These are phyloP conservation scores for Glaciozyma antarctica DNA, from an alignment of 768 basidiomycete species.

Conservation along the genomic window DNA sequence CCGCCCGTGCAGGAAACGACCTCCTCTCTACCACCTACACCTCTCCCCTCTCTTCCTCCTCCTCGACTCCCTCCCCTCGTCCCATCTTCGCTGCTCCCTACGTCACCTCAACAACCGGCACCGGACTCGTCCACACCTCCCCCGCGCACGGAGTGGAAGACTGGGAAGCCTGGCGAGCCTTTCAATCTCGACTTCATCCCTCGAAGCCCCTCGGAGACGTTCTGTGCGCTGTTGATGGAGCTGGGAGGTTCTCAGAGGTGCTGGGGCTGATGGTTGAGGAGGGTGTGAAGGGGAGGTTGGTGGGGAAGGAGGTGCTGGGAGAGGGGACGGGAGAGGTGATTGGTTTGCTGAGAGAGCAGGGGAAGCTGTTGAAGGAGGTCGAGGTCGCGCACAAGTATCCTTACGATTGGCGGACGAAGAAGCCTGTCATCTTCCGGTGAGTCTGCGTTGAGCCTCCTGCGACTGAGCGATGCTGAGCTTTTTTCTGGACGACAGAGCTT, in stretches of 20 bases:
- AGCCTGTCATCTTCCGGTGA: constrained; percentile 83
- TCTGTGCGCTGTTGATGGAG: constrained; percentile 70
- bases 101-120: constrained; percentile 79
- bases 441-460: constrained; percentile 28
- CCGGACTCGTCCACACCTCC: constrained; percentile 89
- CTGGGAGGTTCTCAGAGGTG: constrained; percentile 58
- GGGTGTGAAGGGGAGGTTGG: constrained; percentile 44
- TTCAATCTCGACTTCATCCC: constrained; percentile 1
- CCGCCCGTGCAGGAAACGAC: constrained; percentile 42
- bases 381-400: constrained; percentile 79
- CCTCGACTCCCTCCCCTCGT: constrained; percentile 37
- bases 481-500: constrained; percentile 51
- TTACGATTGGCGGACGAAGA: constrained; percentile 91
- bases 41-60: constrained; percentile 48
- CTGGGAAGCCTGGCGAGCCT: constrained; percentile 56
- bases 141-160: constrained; percentile 93
- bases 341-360: constrained; percentile 49
- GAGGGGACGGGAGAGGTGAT: constrained; percentile 62
- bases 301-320: constrained; percentile 63
- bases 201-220: constrained; percentile 42
- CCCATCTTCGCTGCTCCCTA: constrained; percentile 58
- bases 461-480: neutral
- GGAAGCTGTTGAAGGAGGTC: constrained; percentile 55
- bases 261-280: constrained; percentile 54
- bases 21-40: constrained; percentile 56